Conservation (phyloP, 169 alveolate species). For the Plasmodium coatneyi region DNA sequence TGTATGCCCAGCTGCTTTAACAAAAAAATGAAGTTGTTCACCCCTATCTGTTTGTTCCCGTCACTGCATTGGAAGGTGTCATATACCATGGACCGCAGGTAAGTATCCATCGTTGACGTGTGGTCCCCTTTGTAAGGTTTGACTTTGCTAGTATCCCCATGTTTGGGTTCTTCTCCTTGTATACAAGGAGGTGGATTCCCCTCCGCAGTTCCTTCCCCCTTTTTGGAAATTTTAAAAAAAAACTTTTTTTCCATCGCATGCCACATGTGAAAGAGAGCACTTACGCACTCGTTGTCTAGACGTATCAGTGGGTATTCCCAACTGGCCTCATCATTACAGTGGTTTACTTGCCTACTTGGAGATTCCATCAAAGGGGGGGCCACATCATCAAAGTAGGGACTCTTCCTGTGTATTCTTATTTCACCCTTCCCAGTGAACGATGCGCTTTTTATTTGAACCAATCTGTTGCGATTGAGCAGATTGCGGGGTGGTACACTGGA, state of each 20-base stretch:
- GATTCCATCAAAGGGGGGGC: neutral
- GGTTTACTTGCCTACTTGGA: neutral
- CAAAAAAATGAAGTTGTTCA: conserved; percentile 11
- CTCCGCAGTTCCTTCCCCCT: neutral
- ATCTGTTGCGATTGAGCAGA: neutral
- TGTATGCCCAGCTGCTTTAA: conserved; percentile 29
- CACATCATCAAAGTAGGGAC: neutral
- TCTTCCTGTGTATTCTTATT: neutral
- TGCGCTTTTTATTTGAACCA: neutral
- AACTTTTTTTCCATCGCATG: conserved; percentile 37
- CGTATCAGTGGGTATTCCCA: conserved; percentile 19
- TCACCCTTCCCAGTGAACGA: neutral
- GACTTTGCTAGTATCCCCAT: neutral
- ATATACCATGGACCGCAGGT: conserved; percentile 13
- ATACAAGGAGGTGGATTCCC: too few relatives aligned
- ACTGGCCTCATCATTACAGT: neutral
- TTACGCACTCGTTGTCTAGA: conserved; percentile 33
- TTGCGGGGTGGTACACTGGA: neutral
- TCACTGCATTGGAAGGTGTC: conserved; percentile 20
- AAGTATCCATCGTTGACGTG: conserved; percentile 7
- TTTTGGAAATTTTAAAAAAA: conserved; percentile 15
- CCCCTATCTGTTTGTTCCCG: conserved; percentile 14
- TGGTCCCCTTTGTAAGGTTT: neutral
- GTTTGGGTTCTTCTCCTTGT: neutral
- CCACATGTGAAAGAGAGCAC: conserved; percentile 58